phyloP scores from a whole-genome alignment of 106 monocot species.

The Hemerocallis citrina region DNA sequence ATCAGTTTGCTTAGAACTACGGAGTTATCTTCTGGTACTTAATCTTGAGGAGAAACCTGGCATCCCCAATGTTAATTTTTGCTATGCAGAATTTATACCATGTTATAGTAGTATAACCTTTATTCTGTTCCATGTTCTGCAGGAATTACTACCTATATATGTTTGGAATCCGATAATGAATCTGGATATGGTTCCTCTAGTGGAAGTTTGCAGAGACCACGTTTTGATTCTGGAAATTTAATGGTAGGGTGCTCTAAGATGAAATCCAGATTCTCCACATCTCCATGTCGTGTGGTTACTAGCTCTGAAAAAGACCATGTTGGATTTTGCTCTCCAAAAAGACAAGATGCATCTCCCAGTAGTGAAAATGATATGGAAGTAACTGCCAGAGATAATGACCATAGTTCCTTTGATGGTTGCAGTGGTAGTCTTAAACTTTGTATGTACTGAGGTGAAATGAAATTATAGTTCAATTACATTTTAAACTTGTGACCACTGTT shows the following conservation, averaged over 20 bases:
- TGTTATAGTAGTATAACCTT: not conserved
- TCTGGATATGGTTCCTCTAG: conserved; percentile 14
- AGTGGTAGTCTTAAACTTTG: conserved; percentile 8
- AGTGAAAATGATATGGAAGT: not conserved
- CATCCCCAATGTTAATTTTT: too few relatives aligned
- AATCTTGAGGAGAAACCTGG: too few relatives aligned
- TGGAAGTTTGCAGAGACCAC: not conserved
- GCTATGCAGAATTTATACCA: too few relatives aligned
- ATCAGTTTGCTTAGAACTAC: too few relatives aligned
- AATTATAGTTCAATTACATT: not conserved
- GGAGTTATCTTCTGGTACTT: too few relatives aligned
- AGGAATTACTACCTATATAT: conserved; percentile 45
- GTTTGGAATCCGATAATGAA: conserved; percentile 64
- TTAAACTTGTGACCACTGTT: not conserved
- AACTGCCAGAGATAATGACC: not conserved
- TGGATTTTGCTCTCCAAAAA: conserved; percentile 4
- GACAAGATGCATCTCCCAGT: not conserved
- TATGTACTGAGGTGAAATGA: conserved; percentile 1
- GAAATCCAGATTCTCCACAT: not conserved
- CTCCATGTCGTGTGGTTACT: not conserved
- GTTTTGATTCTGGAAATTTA: not conserved
- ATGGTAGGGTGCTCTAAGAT: not conserved
- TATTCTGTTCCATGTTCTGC: not conserved
- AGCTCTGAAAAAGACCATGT: conserved; percentile 1
- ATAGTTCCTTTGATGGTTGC: conserved; percentile 8